Percentiles rank a stretch among this genome's conserved stretches.
Conservation (phyloP, 1,284 basidiomycete species). For the Erythrobasidium hasegawianum region DNA sequence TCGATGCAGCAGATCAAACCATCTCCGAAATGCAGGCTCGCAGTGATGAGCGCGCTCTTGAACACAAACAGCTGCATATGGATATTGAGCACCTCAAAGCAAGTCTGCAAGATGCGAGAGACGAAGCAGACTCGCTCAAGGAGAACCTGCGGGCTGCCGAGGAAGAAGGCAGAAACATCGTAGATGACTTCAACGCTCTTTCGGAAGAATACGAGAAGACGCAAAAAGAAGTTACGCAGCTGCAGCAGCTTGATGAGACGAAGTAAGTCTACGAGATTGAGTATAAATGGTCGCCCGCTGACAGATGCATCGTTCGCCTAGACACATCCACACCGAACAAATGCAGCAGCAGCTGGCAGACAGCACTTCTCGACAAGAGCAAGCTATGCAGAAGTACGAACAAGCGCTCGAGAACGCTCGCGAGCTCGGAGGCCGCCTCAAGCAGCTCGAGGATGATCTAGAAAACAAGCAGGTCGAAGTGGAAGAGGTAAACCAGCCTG, state of each 20-base stretch:
- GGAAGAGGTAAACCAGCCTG: conserved; percentile 17
- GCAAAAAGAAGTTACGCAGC: conserved; percentile 3
- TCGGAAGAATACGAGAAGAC: conserved; percentile 22
- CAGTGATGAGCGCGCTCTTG: too few species aligned
- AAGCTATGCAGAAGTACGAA: neutral
- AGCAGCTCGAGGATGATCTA: conserved; percentile 2
- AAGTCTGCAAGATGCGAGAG: neutral
- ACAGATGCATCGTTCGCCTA: too few species aligned
- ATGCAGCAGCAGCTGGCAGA: conserved; percentile 1
- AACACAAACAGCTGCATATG: too few species aligned
- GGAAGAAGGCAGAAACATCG: conserved; percentile 28
- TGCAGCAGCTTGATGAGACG: conserved; percentile 12
- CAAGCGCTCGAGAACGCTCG: neutral
- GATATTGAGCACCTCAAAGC: too few species aligned
- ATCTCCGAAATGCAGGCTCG: too few species aligned
- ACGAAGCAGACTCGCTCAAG: neutral
- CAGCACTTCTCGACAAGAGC: neutral
- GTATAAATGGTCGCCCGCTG: neutral
- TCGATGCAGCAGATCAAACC: too few species aligned
- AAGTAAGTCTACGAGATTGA: neutral
- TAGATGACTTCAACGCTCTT: conserved; percentile 27
- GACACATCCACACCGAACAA: neutral
- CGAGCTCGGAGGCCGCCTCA: neutral
- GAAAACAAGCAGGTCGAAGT: conserved; percentile 18
- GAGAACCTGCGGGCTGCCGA: conserved; percentile 17